Conservation (phyloP, 331 rosid species). For the Acacia concinna region DNA sequence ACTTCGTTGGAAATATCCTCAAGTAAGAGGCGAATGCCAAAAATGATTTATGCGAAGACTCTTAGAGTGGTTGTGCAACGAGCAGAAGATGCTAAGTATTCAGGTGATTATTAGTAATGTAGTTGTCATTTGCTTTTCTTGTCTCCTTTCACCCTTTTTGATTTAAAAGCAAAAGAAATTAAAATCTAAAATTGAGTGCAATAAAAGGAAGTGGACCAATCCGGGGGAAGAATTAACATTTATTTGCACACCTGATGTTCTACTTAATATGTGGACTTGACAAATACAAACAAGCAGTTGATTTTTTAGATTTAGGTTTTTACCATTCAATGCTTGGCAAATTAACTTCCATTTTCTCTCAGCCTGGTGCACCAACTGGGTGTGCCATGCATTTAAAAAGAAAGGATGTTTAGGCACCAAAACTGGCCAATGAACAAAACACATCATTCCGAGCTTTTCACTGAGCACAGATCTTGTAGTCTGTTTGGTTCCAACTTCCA, state of each 20-base stretch:
- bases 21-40: constrained; percentile 69
- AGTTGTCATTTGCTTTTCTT: background rate
- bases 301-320: constrained; percentile 6
- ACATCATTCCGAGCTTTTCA: background rate
- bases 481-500: background rate
- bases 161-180: constrained; percentile 3
- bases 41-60: constrained; percentile 74
- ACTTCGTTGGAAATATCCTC: constrained; percentile 75
- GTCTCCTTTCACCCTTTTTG: background rate
- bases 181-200: constrained; percentile 4
- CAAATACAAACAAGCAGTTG: background rate
- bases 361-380: background rate
- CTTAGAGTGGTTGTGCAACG: constrained; percentile 74
- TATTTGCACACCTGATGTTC: background rate
- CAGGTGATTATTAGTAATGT: constrained; percentile 53
- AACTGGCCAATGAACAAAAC: background rate
- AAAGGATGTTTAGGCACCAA: constrained; percentile 10
- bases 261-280: background rate
- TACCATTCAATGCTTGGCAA: background rate
- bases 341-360: background rate
- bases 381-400: background rate
- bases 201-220: background rate
- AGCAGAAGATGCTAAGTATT: constrained; percentile 69
- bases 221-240: constrained; percentile 2
- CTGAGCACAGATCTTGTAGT: background rate